These are phyloP conservation scores for Schrenkiella parvula DNA, from an alignment of 345 rosid species.

Conservation along the genomic window DNA sequence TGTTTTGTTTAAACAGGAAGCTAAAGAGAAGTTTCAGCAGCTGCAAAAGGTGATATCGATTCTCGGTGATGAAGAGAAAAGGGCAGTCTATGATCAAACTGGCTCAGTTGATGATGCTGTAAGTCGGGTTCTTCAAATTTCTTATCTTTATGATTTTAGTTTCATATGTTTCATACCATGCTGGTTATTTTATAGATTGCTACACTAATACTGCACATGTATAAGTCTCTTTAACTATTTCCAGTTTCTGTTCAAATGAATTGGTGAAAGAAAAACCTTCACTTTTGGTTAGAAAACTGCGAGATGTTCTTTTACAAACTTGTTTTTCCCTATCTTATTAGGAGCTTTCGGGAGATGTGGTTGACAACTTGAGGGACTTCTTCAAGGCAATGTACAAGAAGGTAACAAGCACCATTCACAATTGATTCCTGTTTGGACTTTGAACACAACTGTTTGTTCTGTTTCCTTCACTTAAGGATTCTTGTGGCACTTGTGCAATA, in stretches of 20 bases:
- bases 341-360: slow-evolving; percentile 80
- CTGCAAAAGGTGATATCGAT: slow-evolving; percentile 87
- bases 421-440: background rate
- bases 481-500: slow-evolving; percentile 17
- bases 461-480: background rate
- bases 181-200: background rate
- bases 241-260: background rate
- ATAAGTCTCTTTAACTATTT: background rate
- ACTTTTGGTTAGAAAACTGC: background rate
- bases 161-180: background rate
- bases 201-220: background rate
- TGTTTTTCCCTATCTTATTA: slow-evolving; percentile 30
- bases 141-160: background rate
- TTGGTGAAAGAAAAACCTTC: background rate
- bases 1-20: slow-evolving; percentile 51
- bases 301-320: background rate
- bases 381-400: slow-evolving; percentile 72
- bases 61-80: slow-evolving; percentile 86
- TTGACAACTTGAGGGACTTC: slow-evolving; percentile 66
- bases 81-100: slow-evolving; percentile 80
- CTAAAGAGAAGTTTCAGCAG: slow-evolving; percentile 94
- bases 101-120: slow-evolving; percentile 88
- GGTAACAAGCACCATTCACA: slow-evolving; percentile 34
- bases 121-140: slow-evolving; percentile 34
- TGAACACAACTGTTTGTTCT: background rate